A percentile compares a stretch with the other conserved stretches of the same genome.
Conservation (phyloP, 306 rosid species). For the Vigna angularis region DNA sequence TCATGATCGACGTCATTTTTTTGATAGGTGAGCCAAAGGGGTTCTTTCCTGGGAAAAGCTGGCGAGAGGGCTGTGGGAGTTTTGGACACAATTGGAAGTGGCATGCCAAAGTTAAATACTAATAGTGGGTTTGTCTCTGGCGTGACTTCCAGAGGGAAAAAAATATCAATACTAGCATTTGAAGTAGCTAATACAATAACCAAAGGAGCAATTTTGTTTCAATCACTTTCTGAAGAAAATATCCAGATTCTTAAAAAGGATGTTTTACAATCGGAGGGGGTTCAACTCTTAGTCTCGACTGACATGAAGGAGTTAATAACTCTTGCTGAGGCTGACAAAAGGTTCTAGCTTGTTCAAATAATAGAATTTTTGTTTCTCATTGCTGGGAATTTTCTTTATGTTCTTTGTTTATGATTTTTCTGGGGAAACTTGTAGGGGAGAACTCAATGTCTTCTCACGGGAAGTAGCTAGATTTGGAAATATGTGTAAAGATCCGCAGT, state of each 20-base stretch:
- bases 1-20: conserved; percentile 31
- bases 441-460: conserved; percentile 64
- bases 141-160: conserved; percentile 62
- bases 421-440: conserved; percentile 66
- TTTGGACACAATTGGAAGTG: conserved; percentile 76
- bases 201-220: conserved; percentile 72
- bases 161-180: conserved; percentile 82
- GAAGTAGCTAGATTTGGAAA: conserved; percentile 93
- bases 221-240: conserved; percentile 80
- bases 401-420: conserved; percentile 33
- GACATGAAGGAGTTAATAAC: conserved; percentile 70
- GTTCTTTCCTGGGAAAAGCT: conserved; percentile 69
- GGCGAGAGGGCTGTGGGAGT: conserved; percentile 83
- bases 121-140: conserved; percentile 62
- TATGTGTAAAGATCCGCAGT: conserved; percentile 87
- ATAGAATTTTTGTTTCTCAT: conserved; percentile 31
- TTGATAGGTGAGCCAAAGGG: conserved; percentile 58
- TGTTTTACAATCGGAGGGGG: conserved; percentile 70
- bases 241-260: conserved; percentile 74
- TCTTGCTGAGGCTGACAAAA: conserved; percentile 90
- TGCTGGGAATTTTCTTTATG: conserved; percentile 24
- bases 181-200: conserved; percentile 94
- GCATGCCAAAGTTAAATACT: conserved; percentile 69
- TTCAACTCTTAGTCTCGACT: conserved; percentile 70
- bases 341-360: conserved; percentile 59